Percentiles rank a stretch among this genome's conserved stretches.
Evolutionary conservation across 106 monocot genomes (phyloP).

Genomic region (Narthecium ossifragum): DNA sequence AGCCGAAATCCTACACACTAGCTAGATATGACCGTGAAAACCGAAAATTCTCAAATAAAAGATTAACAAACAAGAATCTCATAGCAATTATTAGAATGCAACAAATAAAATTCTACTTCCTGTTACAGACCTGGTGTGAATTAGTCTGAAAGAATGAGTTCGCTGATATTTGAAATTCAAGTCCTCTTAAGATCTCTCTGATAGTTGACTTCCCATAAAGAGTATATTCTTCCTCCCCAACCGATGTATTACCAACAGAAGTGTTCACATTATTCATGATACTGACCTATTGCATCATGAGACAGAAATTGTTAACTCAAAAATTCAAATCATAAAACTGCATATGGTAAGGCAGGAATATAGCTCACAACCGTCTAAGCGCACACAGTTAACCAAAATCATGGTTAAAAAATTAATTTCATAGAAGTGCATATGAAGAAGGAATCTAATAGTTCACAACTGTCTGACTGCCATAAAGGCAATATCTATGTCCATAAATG

Average conservation of each 20-base stretch:
- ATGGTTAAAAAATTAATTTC: too few relatives aligned
- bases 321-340: too few relatives aligned
- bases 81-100: neutral
- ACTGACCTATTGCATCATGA: slow-evolving; percentile 51
- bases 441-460: too few relatives aligned
- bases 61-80: neutral
- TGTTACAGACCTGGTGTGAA: slow-evolving; percentile 55
- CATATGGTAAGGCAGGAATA: too few relatives aligned
- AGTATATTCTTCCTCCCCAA: slow-evolving; percentile 81
- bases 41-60: neutral
- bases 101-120: neutral
- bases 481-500: too few relatives aligned
- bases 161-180: slow-evolving; percentile 87
- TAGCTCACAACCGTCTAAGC: too few relatives aligned
- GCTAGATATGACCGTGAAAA: too few relatives aligned
- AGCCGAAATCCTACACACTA: too few relatives aligned
- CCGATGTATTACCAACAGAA: slow-evolving; percentile 87
- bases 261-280: slow-evolving; percentile 93
- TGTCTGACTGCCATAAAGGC: too few relatives aligned
- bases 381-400: too few relatives aligned
- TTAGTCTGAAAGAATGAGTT: slow-evolving; percentile 99
- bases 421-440: too few relatives aligned
- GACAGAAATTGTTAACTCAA: neutral
- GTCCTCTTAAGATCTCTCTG: slow-evolving; percentile 78
- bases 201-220: slow-evolving; percentile 83